Evolutionary conservation across 495 filamentous ascomycete genomes (phyloP).

Genomic region (Pseudoneurospora amorphoporcata): DNA sequence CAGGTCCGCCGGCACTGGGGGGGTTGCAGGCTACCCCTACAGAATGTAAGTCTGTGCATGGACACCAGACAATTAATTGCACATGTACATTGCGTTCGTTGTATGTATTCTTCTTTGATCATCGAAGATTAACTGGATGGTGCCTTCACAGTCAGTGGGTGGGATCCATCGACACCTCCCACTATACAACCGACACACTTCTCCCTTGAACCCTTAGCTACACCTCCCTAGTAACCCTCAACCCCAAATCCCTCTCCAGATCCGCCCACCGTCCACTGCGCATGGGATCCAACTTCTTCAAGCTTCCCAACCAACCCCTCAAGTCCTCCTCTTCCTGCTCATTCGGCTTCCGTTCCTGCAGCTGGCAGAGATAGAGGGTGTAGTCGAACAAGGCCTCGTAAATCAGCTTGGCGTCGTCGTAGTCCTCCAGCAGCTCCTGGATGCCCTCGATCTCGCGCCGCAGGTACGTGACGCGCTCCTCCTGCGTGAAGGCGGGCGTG

Average conservation of each 20-base stretch:
- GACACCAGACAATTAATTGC: not conserved
- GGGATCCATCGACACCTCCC: not conserved
- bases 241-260: slow-evolving; percentile 34
- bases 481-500: slow-evolving; percentile 46
- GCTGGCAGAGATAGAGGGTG: slow-evolving; percentile 37
- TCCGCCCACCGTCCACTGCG: slow-evolving; percentile 60
- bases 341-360: slow-evolving; percentile 27
- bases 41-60: not conserved
- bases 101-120: too few species aligned
- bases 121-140: not conserved
- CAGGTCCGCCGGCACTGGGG: not conserved
- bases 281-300: slow-evolving; percentile 60
- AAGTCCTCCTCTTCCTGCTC: slow-evolving; percentile 37
- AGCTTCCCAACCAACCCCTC: slow-evolving; percentile 47
- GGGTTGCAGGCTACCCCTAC: not conserved
- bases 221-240: slow-evolving; percentile 3
- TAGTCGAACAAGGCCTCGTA: slow-evolving; percentile 67
- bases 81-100: not conserved
- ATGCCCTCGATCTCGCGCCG: slow-evolving; percentile 55
- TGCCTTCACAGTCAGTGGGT: not conserved
- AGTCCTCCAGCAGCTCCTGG: slow-evolving; percentile 63
- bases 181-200: not conserved
- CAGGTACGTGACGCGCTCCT: slow-evolving; percentile 58
- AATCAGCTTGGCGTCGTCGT: slow-evolving; percentile 68
- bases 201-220: not conserved